phyloP scores from a whole-genome alignment of 495 filamentous ascomycete genomes.

The Penicillium simplicissimum region DNA sequence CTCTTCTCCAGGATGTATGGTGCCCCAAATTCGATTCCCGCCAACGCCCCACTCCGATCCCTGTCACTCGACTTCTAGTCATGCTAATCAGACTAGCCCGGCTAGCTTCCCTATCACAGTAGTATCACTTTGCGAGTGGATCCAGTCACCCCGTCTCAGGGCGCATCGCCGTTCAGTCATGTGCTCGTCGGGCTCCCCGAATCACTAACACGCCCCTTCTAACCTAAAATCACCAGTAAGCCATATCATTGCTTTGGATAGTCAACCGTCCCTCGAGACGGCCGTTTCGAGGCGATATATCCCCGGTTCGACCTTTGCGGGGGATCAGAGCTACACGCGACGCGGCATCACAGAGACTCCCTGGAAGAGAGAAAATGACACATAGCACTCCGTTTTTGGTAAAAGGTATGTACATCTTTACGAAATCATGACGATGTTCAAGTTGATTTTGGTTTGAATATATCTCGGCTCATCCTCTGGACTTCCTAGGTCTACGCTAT shows the following conservation, averaged over 20 bases:
- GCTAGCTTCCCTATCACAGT: background rate
- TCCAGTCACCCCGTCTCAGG: background rate
- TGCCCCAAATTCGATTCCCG: background rate
- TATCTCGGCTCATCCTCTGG: background rate
- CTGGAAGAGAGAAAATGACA: background rate
- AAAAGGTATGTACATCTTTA: no score
- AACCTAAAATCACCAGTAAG: background rate
- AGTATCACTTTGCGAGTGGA: background rate
- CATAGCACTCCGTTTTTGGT: background rate
- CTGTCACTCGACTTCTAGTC: background rate
- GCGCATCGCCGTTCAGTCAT: slow-evolving; percentile 8
- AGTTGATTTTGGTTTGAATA: background rate
- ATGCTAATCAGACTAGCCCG: background rate
- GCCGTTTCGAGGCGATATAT: background rate
- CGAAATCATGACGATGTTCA: background rate
- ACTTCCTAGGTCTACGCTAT: background rate
- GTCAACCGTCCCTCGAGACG: background rate
- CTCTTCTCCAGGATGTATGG: background rate
- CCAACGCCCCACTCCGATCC: background rate
- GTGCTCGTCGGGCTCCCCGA: background rate
- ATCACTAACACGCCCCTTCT: background rate
- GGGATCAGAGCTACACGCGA: background rate
- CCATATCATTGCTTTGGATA: background rate
- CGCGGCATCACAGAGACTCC: background rate
- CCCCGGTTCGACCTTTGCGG: background rate